Percentiles rank a stretch among this genome's conserved stretches.
Conservation (phyloP, 371 early-diverging fungal species). For the Amoeboradix gromovi region DNA sequence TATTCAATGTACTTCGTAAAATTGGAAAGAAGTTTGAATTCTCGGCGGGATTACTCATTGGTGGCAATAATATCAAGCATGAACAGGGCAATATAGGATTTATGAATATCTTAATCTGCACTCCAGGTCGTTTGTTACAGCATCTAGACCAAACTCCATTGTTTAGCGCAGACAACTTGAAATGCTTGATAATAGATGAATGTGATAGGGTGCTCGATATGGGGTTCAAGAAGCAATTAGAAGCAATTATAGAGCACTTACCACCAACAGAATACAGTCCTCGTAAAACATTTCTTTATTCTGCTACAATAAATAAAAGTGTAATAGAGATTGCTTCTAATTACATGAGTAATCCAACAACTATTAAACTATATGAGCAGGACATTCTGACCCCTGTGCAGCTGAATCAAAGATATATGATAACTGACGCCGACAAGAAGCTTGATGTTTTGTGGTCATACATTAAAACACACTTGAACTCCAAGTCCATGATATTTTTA, state of each 20-base stretch:
- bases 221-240: constrained; percentile 89
- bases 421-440: constrained; percentile 44
- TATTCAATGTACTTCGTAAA: constrained; percentile 70
- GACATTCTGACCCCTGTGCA: constrained; percentile 34
- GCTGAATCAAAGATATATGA: constrained; percentile 53
- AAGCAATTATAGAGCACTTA: constrained; percentile 72
- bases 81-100: constrained; percentile 76
- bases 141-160: constrained; percentile 70
- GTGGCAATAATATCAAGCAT: constrained; percentile 62
- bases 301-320: constrained; percentile 99
- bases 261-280: too few relatives aligned
- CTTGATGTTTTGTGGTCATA: constrained; percentile 74
- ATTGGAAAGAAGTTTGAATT: too few relatives aligned
- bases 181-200: constrained; percentile 98
- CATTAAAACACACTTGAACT: constrained; percentile 53
- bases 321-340: neutral
- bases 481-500: constrained; percentile 52
- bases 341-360: neutral
- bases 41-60: constrained; percentile 24
- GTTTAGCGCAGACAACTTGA: constrained; percentile 67
- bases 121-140: constrained; percentile 97
- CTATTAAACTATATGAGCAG: neutral
- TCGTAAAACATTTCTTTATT: constrained; percentile 96
- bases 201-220: constrained; percentile 98
- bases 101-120: constrained; percentile 95